Percentiles rank a stretch among this genome's conserved stretches.
phyloP scores from a whole-genome alignment of 176 grass and related monocot genomes.

The Oropetium thomaeum region DNA sequence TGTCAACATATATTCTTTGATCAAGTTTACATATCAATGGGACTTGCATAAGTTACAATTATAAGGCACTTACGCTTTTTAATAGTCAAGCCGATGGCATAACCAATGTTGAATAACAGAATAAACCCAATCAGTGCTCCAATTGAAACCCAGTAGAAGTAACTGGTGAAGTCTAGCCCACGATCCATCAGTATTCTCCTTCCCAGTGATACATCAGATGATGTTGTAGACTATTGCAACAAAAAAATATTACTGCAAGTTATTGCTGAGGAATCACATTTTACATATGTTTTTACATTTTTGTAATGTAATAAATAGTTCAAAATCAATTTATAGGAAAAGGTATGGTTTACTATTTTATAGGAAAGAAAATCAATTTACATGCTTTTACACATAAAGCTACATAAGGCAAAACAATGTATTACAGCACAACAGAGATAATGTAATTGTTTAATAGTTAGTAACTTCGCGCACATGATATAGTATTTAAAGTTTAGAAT shows the following conservation, averaged over 20 bases:
- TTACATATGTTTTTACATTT: background rate
- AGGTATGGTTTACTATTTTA: background rate
- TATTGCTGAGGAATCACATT: background rate
- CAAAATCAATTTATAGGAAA: background rate
- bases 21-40: no score
- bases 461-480: no score
- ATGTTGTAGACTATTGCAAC: conserved; percentile 28
- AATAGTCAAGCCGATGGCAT: conserved; percentile 58
- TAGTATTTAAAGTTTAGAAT: no score
- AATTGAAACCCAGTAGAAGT: conserved; percentile 83
- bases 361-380: no score
- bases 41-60: background rate
- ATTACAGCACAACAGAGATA: no score
- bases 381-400: no score
- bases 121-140: conserved; percentile 67
- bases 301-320: background rate
- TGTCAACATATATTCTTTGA: no score
- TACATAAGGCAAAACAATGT: no score
- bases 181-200: conserved; percentile 48
- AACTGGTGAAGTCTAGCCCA: conserved; percentile 54
- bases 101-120: conserved; percentile 63
- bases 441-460: no score
- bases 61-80: conserved; percentile 43
- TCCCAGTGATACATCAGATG: conserved; percentile 50
- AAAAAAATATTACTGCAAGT: background rate